These are phyloP conservation scores for Epichloe gansuensis DNA, from an alignment of 2,329 filamentous ascomycete genomes.

Conservation along the genomic window DNA sequence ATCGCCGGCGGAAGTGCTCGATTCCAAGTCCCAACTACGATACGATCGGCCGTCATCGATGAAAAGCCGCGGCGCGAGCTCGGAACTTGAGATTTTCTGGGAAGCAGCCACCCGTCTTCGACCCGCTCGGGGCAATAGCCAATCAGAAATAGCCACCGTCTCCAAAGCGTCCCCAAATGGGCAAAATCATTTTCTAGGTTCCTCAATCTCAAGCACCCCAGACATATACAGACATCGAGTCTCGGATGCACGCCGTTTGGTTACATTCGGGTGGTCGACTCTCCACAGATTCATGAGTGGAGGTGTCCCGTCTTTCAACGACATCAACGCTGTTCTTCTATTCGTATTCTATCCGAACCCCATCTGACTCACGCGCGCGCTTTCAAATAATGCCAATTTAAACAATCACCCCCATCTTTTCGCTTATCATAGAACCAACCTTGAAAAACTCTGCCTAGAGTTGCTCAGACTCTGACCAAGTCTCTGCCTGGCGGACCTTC, in stretches of 20 bases:
- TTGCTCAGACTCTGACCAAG: not conserved
- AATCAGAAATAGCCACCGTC: not conserved
- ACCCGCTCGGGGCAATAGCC: not conserved
- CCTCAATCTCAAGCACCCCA: not conserved
- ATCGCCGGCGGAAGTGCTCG: not conserved
- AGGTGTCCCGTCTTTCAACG: not conserved
- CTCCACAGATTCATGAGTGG: no score
- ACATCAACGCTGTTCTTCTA: not conserved
- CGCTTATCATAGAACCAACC: not conserved
- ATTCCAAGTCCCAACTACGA: not conserved
- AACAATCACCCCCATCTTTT: not conserved
- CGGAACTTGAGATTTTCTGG: no score
- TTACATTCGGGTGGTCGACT: no score
- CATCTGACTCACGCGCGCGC: not conserved
- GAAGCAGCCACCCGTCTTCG: not conserved
- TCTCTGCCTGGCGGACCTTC: not conserved
- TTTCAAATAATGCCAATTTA: not conserved
- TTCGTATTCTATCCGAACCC: not conserved
- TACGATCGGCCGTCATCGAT: constrained; percentile 1
- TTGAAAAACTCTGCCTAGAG: not conserved
- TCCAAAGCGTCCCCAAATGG: not conserved
- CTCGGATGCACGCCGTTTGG: no score
- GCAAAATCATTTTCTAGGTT: not conserved
- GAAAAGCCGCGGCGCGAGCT: not conserved
- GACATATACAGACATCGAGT: no score